A percentile compares a stretch with the other conserved stretches of the same genome.
These are phyloP conservation scores for Termitomyces bulborhizus DNA, from an alignment of 768 basidiomycete species.

Conservation along the genomic window DNA sequence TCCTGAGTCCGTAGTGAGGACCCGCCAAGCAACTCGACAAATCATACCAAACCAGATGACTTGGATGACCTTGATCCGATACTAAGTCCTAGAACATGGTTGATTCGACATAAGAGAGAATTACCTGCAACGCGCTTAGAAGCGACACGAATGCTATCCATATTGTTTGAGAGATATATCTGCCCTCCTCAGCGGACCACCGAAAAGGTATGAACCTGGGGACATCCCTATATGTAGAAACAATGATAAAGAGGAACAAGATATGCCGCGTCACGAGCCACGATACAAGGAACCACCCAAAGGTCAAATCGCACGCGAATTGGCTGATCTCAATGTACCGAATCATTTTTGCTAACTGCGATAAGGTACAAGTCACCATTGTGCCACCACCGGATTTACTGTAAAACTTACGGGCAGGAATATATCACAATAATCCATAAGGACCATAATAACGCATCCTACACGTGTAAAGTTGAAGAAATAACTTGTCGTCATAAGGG, in stretches of 20 bases:
- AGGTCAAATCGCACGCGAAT: constrained; percentile 63
- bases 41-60: constrained; percentile 86
- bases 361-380: constrained; percentile 6
- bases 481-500: constrained; percentile 75
- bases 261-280: constrained; percentile 91
- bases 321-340: constrained; percentile 70
- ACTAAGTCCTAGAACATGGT: constrained; percentile 8
- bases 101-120: constrained; percentile 8
- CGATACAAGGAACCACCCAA: constrained; percentile 77
- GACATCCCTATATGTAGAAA: constrained; percentile 48
- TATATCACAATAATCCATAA: constrained; percentile 96
- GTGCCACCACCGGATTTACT: background rate
- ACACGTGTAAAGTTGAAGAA: constrained; percentile 80
- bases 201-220: constrained; percentile 41
- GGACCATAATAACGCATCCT: constrained; percentile 82
- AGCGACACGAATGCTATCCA: constrained; percentile 46
- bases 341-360: constrained; percentile 88
- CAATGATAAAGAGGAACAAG: constrained; percentile 69
- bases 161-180: constrained; percentile 43
- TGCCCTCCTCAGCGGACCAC: constrained; percentile 56
- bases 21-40: constrained; percentile 74
- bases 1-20: constrained; percentile 60
- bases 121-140: constrained; percentile 59
- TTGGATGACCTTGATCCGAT: constrained; percentile 52
- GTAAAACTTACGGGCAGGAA: constrained; percentile 70